Percentiles rank a stretch among this genome's conserved stretches.
phyloP scores from a whole-genome alignment of 345 rosid genomes.

The Dipteronia sinensis region DNA sequence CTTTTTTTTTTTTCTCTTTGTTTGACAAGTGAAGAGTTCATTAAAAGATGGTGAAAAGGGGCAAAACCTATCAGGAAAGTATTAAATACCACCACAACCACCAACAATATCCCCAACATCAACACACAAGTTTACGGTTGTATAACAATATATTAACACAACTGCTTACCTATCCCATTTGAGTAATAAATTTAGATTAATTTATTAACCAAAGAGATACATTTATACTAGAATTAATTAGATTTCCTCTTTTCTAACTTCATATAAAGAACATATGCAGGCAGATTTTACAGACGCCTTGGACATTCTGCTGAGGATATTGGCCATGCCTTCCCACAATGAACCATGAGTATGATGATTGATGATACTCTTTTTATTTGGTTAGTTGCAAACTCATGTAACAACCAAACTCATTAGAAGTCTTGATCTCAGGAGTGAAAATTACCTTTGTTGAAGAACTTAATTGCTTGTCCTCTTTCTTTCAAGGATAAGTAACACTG shows the following conservation, averaged over 20 bases:
- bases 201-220: too few relatives aligned
- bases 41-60: background rate
- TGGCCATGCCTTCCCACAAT: background rate
- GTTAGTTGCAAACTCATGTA: too few relatives aligned
- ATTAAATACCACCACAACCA: too few relatives aligned
- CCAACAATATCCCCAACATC: too few relatives aligned
- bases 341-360: background rate
- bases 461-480: conserved; percentile 62
- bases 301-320: background rate
- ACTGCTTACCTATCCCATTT: too few relatives aligned
- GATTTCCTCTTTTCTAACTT: background rate
- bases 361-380: too few relatives aligned
- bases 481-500: conserved; percentile 44
- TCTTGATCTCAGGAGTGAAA: background rate
- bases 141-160: too few relatives aligned
- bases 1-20: background rate
- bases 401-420: background rate
- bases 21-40: conserved; percentile 5
- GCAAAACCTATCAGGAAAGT: background rate
- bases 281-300: background rate
- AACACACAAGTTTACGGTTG: too few relatives aligned
- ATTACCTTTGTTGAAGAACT: conserved; percentile 69
- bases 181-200: too few relatives aligned
- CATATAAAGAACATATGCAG: background rate
- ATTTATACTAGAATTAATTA: background rate